Evolutionary conservation across 345 rosid genomes (phyloP).

Genomic region (Acer saccharum): DNA sequence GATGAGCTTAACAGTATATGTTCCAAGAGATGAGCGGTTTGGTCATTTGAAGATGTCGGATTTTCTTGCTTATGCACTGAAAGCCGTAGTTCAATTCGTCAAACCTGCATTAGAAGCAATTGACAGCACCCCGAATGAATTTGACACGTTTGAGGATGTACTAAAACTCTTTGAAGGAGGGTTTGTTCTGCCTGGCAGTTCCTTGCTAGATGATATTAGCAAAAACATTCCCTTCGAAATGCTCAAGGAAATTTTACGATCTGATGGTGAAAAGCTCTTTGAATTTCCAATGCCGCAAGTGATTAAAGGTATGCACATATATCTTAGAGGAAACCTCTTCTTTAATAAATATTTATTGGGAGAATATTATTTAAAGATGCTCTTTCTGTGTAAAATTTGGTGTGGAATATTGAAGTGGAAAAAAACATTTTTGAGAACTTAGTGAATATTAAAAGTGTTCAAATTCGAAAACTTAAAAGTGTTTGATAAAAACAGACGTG

Average conservation of each 20-base stretch:
- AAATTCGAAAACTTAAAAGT: no score
- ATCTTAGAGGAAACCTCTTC: not conserved
- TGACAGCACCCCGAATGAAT: constrained; percentile 55
- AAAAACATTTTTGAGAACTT: not conserved
- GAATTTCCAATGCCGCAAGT: constrained; percentile 72
- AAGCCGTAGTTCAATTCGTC: constrained; percentile 51
- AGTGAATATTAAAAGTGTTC: no score
- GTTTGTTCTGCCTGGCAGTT: constrained; percentile 44
- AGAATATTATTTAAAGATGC: no score
- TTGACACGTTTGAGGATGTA: constrained; percentile 56
- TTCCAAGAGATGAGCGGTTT: constrained; percentile 83
- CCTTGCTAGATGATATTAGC: constrained; percentile 33
- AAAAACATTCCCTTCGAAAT: constrained; percentile 51
- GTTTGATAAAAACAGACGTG: no score
- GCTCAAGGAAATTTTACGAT: constrained; percentile 56
- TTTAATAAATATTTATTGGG: no score
- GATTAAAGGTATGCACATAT: constrained; percentile 54
- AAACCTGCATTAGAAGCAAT: constrained; percentile 54
- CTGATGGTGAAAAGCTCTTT: constrained; percentile 48
- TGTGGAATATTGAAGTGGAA: no score
- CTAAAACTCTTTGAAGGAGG: constrained; percentile 59
- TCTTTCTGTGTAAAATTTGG: no score
- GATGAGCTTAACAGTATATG: constrained; percentile 50
- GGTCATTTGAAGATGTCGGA: constrained; percentile 69
- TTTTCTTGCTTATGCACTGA: constrained; percentile 55